These are phyloP conservation scores for Trichosporon ovoides DNA, from an alignment of 1,284 basidiomycete species.

Conservation along the genomic window DNA sequence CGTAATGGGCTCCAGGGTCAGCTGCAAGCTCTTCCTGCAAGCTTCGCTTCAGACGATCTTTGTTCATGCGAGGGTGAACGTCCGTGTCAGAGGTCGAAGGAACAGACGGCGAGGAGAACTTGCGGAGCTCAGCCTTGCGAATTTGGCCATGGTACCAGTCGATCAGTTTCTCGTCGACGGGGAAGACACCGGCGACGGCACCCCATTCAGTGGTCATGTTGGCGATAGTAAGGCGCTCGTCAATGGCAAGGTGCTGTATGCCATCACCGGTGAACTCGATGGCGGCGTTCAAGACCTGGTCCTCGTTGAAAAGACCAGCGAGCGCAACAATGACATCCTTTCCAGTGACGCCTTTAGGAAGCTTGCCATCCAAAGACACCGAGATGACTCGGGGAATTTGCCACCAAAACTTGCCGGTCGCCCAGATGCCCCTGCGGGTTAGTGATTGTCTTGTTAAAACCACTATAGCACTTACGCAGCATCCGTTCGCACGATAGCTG, in stretches of 20 bases:
- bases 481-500: conserved; percentile 82
- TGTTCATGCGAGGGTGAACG: conserved; percentile 81
- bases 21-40: conserved; percentile 59
- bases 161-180: conserved; percentile 75
- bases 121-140: conserved; percentile 69
- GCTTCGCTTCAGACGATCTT: conserved; percentile 63
- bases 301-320: conserved; percentile 93
- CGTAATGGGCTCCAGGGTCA: conserved; percentile 75
- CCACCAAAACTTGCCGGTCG: conserved; percentile 99
- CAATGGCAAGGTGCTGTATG: conserved; percentile 70
- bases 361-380: conserved; percentile 78
- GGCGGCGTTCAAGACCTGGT: conserved; percentile 96
- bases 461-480: conserved; percentile 38
- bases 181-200: conserved; percentile 91
- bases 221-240: conserved; percentile 90
- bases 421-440: conserved; percentile 71
- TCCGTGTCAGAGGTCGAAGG: conserved; percentile 41
- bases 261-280: conserved; percentile 97
- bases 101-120: conserved; percentile 54
- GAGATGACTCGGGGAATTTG: conserved; percentile 96
- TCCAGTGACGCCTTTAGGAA: conserved; percentile 86
- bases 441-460: not conserved
- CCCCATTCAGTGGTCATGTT: conserved; percentile 99
- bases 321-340: conserved; percentile 98
- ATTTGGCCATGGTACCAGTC: conserved; percentile 83